Evolutionary conservation across 148 eudicot genomes (phyloP), one percentile per base, ranked within the genome.

Genomic region (Rhododendron ovatum): DNA sequence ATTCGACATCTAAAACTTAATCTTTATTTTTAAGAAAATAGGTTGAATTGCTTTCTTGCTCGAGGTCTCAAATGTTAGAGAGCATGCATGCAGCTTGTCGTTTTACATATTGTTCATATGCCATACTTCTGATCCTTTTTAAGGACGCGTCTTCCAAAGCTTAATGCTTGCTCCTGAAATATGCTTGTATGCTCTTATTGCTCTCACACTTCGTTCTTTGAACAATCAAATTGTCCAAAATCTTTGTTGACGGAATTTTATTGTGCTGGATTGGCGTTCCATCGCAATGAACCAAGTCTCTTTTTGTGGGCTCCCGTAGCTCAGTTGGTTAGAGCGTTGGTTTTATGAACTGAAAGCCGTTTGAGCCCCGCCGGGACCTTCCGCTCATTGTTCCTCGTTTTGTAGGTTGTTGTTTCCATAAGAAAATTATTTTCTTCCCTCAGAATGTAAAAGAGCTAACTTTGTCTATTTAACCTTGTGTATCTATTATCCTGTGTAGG

Each of bases 31-130:
- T 33, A 4, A 41, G 50, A 41, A 17, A 77, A 39, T 41, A 12
- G 13, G 41, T 78, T n/a, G 35, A 79, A 7, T 79, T 79, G 30
- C 82, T 79, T 79, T 80, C 63, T 80, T 80, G 50, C 63, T 48
- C 3, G 14, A 35, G 80, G 13, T 43, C 39, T 45, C 59, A n/a
- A 26, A 22, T 26, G 37, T 26, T 47, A 48, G 82, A 48, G 55
- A 4, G 37, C 26, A 18, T 79, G 51, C 5, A 24, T 1, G 33
- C 82, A 79, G 59, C 82, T 79, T 26, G 82, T n/a, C 1, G 37
- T 45, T 78, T 45, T 24, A 2, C 57, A 79, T 48, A 79, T 47
- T 79, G 15, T 47, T 3, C 7, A 50, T 50, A 79, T 78, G 48
- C 17, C 81, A 22, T 7, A 10, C 30, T 76, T 76, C 28, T 43